Base-by-base conservation (phyloP, 805 yeast genomes). In the Peterozyma toletana region DNA sequence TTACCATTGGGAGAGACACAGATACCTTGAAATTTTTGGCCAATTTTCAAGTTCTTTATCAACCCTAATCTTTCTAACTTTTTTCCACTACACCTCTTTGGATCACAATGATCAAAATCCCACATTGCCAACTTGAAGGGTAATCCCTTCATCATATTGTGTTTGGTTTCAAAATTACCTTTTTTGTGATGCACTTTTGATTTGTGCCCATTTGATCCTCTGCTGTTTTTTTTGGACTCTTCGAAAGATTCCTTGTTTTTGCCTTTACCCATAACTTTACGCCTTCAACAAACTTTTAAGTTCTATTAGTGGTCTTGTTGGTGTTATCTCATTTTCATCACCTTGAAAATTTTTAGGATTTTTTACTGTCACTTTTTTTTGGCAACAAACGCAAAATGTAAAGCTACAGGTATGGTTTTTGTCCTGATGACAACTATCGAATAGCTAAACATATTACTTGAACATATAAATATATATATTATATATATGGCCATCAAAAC, bases 41-140 rank as follows among this genome's bases (percentile, higher is more conserved):
- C 99, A n/a, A 93, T 78, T 48, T 95, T 68, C 48, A 93, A 59
- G 43, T 78, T 77, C 48, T 79, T 78, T 41, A 93, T 90, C 16
- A 88, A 64, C 1, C 98, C 98, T 16, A 91, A 62, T 44, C 98
- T 71, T 56, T 88, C 96, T 30, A 93, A 70, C 59, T 89, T 90
- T 67, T 93, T 93, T 15, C 99, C 99, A 51, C 95, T 83, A 60
- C 99, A 93, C 58, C 97, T 74, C 58, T 93, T 93, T 1, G 99
- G 99, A 64, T 93, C 99, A 67, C 99, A 93, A 59, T 93, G 99
- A 52, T 90, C 96, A 58, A 93, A 93, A 61, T 93, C 99, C 96
- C 99, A 91, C 99, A 91, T 91, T 14, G 96, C 97, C 49, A 90
- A 62, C 56, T 87, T 89, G 31, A 84, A 83, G 1, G 95, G 96